A percentile compares a stretch with the other conserved stretches of the same genome.
Conservation (phyloP, 371 early-diverging fungal genomes). For the Mortierella polycephala region DNA sequence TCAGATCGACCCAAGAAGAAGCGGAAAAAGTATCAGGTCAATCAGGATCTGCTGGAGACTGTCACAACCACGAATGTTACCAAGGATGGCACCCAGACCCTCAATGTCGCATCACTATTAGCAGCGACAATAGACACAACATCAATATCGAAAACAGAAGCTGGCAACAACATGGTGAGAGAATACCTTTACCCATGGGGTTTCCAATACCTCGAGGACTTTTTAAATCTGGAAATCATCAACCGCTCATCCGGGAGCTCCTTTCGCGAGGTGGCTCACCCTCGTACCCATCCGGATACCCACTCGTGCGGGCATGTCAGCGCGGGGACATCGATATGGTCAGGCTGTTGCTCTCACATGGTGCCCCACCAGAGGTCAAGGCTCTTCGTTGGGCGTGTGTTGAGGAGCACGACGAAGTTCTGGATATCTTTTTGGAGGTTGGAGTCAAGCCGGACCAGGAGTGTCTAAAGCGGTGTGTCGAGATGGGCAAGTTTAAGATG, state of each 20-base stretch:
- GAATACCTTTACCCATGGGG: slow-evolving; percentile 37
- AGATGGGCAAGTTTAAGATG: slow-evolving; percentile 40
- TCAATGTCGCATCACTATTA: not conserved
- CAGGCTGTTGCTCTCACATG: slow-evolving; percentile 16
- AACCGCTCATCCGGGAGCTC: slow-evolving; percentile 19
- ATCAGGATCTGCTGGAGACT: no score
- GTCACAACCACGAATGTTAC: not conserved
- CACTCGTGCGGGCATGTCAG: slow-evolving; percentile 38
- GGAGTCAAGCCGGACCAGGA: slow-evolving; percentile 38
- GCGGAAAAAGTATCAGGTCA: slow-evolving; percentile 34
- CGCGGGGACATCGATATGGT: slow-evolving; percentile 49
- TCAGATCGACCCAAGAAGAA: slow-evolving; percentile 23
- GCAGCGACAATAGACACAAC: not conserved
- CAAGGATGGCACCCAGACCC: not conserved
- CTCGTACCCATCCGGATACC: slow-evolving; percentile 28
- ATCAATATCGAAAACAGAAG: not conserved
- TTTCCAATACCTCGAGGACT: slow-evolving; percentile 46
- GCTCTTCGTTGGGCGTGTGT: slow-evolving; percentile 47
- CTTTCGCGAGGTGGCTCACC: slow-evolving; percentile 44
- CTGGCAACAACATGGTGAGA: not conserved
- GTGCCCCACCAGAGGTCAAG: slow-evolving; percentile 39
- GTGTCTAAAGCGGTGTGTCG: slow-evolving; percentile 44
- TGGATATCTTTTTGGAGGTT: slow-evolving; percentile 36
- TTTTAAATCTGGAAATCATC: slow-evolving; percentile 21
- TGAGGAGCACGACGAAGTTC: slow-evolving; percentile 31